Evolutionary conservation across 805 yeast species (phyloP).

Genomic region (Zygosaccharomyces rouxii): DNA sequence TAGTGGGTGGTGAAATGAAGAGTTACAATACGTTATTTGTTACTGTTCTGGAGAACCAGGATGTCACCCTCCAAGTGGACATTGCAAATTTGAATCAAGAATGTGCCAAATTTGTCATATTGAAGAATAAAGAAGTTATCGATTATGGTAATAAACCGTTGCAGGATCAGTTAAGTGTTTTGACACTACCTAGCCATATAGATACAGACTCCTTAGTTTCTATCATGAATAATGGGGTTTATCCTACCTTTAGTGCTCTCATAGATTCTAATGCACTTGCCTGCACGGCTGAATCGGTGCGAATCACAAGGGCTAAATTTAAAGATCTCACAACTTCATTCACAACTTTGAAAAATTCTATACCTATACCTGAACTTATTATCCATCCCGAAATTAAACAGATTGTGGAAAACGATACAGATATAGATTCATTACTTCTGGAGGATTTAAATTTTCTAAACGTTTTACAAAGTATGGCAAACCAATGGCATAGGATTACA

Average conservation of each 20-base stretch:
- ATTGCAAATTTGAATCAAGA: slow-evolving; percentile 10
- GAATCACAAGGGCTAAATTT: slow-evolving; percentile 55
- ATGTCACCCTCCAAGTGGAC: slow-evolving; percentile 13
- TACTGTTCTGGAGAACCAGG: slow-evolving; percentile 6
- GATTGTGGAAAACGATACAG: slow-evolving; percentile 36
- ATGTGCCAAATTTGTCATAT: slow-evolving; percentile 36
- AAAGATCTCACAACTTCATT: slow-evolving; percentile 64
- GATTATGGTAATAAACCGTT: slow-evolving; percentile 17
- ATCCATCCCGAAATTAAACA: slow-evolving; percentile 50
- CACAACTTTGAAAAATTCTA: slow-evolving; percentile 60
- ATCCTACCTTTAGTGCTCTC: slow-evolving; percentile 60
- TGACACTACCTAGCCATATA: slow-evolving; percentile 33
- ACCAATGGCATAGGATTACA: slow-evolving; percentile 66
- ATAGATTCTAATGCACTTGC: slow-evolving; percentile 18
- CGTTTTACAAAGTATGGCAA: slow-evolving; percentile 62
- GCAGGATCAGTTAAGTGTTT: slow-evolving; percentile 34
- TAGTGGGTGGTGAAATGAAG: slow-evolving; percentile 5
- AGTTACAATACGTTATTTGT: slow-evolving; percentile 19
- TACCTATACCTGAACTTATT: slow-evolving; percentile 62
- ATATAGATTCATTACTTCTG: slow-evolving; percentile 22
- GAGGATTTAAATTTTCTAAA: slow-evolving; percentile 58
- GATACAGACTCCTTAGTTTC: slow-evolving; percentile 51
- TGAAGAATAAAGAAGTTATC: slow-evolving; percentile 41
- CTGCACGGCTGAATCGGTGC: slow-evolving; percentile 35
- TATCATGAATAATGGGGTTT: slow-evolving; percentile 57